phyloP scores from a whole-genome alignment of 176 grass and related monocot genomes.

The Eragrostis curvula region DNA sequence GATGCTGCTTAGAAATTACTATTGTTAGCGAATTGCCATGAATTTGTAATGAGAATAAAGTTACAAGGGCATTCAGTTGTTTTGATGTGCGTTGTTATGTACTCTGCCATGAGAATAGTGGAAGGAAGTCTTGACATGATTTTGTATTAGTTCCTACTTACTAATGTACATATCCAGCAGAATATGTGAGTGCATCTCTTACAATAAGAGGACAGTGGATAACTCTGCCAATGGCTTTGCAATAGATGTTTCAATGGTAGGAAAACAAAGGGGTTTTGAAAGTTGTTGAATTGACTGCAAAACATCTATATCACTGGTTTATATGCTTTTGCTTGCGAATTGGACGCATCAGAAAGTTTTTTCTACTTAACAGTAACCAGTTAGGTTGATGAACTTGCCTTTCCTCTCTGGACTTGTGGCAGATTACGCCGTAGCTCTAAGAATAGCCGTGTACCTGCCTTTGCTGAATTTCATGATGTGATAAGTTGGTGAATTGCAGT shows the following conservation, averaged over 20 bases:
- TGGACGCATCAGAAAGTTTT: not conserved
- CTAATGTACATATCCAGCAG: not conserved
- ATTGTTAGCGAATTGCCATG: not conserved
- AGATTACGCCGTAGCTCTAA: not conserved
- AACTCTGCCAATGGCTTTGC: not conserved
- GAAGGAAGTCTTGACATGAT: not conserved
- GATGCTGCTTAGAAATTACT: not conserved
- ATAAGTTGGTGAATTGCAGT: not conserved
- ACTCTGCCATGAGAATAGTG: not conserved
- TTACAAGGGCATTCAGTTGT: not conserved
- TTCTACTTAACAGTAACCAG: not conserved
- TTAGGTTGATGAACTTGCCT: not conserved
- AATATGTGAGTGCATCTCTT: not conserved
- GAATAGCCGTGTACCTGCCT: not conserved
- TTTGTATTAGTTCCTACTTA: constrained; percentile 5
- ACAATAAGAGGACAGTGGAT: not conserved
- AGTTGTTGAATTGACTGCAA: not conserved
- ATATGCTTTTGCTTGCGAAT: not conserved
- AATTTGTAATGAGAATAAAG: not conserved
- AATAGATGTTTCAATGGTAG: not conserved
- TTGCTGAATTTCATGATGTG: not conserved
- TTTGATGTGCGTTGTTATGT: not conserved
- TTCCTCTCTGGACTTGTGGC: not conserved
- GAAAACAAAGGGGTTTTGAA: not conserved
- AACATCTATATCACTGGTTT: not conserved